Conservation (phyloP, 2,329 filamentous ascomycete species). For the Claviceps digitariae region DNA sequence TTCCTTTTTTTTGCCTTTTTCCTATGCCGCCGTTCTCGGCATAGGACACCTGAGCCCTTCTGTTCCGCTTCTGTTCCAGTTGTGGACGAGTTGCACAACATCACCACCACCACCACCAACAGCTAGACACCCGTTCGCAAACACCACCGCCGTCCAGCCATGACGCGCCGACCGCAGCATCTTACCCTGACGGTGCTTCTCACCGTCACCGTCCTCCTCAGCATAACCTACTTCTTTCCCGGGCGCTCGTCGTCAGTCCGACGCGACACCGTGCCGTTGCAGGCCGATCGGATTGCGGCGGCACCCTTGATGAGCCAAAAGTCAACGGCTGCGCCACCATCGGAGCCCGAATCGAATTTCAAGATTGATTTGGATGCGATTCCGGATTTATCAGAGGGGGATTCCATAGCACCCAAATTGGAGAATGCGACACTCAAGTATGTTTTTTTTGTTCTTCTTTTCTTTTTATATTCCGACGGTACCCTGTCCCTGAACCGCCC, state of each 20-base stretch:
- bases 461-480: no score
- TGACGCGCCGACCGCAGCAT: conserved; percentile 38
- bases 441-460: conserved; percentile 9
- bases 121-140: neutral
- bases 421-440: conserved; percentile 74
- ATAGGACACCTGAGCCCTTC: neutral
- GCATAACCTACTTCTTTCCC: conserved; percentile 46
- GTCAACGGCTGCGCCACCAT: neutral
- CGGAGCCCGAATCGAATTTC: conserved; percentile 16
- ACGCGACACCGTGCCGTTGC: conserved; percentile 8
- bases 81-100: neutral
- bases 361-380: conserved; percentile 27
- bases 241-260: conserved; percentile 15
- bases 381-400: conserved; percentile 45
- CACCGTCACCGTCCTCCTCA: conserved; percentile 40
- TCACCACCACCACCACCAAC: neutral
- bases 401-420: conserved; percentile 65
- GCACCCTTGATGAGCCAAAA: neutral
- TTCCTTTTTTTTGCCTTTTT: neutral
- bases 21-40: neutral
- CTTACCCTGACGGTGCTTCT: conserved; percentile 40
- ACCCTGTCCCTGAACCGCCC: no score
- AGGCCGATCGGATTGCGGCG: neutral
- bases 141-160: conserved; percentile 12
- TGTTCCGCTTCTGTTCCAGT: neutral